Conservation (phyloP, 305 asterid species). For the Fraxinus greggii region DNA sequence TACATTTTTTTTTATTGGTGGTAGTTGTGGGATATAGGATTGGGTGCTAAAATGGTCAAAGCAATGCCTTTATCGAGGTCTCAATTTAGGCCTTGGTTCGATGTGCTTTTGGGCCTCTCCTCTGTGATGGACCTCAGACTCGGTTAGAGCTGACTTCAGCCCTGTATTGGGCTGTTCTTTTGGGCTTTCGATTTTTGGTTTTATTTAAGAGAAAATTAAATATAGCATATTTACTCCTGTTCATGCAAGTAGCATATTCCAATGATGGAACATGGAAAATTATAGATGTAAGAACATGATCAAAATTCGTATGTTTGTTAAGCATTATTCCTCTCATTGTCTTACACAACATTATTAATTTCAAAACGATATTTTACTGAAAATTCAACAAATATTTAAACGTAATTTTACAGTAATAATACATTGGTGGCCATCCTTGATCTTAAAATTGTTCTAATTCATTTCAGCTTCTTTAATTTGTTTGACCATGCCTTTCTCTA, state of each 20-base stretch:
- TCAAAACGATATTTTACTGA: neutral
- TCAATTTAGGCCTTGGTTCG: neutral
- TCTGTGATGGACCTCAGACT: neutral
- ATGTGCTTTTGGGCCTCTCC: neutral
- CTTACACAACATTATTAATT: neutral
- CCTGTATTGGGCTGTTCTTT: neutral
- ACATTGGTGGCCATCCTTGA: neutral
- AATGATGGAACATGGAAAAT: neutral
- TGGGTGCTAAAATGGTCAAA: too few relatives aligned
- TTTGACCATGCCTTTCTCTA: neutral
- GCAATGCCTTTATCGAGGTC: neutral
- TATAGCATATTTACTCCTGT: neutral
- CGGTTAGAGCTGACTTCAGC: neutral
- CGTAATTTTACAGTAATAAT: neutral
- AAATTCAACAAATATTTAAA: neutral
- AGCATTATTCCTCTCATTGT: neutral
- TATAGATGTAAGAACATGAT: neutral
- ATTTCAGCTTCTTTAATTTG: neutral
- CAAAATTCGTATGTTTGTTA: neutral
- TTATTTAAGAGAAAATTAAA: too few relatives aligned
- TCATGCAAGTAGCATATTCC: neutral
- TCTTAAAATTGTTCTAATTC: neutral
- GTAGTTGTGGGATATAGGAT: too few relatives aligned
- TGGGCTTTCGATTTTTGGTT: neutral
- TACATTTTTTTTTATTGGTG: too few relatives aligned